Percentiles rank a stretch among this genome's conserved stretches.
These are phyloP conservation scores for Eleusine indica DNA, from an alignment of 176 grass and related monocot genomes.

Conservation along the genomic window DNA sequence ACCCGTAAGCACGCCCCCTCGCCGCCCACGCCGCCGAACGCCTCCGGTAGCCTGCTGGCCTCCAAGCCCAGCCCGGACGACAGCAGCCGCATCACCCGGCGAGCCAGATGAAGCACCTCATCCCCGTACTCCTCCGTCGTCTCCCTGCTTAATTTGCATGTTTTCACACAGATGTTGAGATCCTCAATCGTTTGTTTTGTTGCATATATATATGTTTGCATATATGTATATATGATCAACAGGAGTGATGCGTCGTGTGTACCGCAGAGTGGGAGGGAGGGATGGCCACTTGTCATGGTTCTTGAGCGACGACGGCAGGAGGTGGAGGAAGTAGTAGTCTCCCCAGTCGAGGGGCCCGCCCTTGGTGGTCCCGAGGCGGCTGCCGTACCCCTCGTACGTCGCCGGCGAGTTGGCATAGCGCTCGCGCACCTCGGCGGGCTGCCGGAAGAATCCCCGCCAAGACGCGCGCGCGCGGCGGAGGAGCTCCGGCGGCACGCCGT, in stretches of 20 bases:
- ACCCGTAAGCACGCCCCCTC: conserved; percentile 68
- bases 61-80: conserved; percentile 65
- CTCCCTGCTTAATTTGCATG: conserved; percentile 28
- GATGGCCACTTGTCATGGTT: conserved; percentile 80
- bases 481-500: conserved; percentile 60
- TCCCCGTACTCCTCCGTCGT: conserved; percentile 72
- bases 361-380: conserved; percentile 66
- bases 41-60: conserved; percentile 44
- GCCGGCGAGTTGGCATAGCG: conserved; percentile 72
- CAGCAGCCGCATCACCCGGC: conserved; percentile 52
- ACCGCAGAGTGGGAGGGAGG: conserved; percentile 54
- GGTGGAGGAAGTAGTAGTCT: conserved; percentile 86
- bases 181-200: neutral
- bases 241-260: neutral
- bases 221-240: neutral
- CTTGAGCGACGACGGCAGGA: conserved; percentile 60
- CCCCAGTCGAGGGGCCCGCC: conserved; percentile 75
- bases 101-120: conserved; percentile 51
- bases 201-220: neutral
- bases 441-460: conserved; percentile 70
- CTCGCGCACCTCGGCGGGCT: conserved; percentile 65
- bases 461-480: conserved; percentile 42
- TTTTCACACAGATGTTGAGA: too few relatives aligned
- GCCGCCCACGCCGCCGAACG: conserved; percentile 57
- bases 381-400: conserved; percentile 95